These are phyloP conservation scores for Cutaneotrichosporon cyanovorans DNA, from an alignment of 1,284 basidiomycete genomes.

Conservation along the genomic window DNA sequence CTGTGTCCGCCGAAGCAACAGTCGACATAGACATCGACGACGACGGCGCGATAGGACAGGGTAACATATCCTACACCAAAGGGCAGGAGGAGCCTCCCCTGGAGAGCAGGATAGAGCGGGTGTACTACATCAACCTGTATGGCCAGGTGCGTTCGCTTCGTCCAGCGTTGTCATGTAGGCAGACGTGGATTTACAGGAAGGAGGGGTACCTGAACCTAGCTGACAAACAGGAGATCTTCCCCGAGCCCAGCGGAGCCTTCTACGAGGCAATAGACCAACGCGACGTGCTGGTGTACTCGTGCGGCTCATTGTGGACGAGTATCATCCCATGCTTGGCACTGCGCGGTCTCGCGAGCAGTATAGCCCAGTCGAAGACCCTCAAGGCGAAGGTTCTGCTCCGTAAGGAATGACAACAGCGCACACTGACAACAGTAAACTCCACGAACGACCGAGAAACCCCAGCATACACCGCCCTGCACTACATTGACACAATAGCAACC, in stretches of 20 bases:
- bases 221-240: constrained; percentile 62
- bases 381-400: constrained; percentile 75
- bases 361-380: constrained; percentile 65
- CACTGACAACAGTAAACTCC: constrained; percentile 61
- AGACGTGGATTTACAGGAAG: too few species aligned
- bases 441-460: constrained; percentile 85
- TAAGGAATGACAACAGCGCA: constrained; percentile 45
- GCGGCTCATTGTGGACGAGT: constrained; percentile 88
- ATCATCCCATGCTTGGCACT: constrained; percentile 87
- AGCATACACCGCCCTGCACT: constrained; percentile 75
- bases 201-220: not conserved
- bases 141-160: constrained; percentile 57
- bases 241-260: constrained; percentile 75
- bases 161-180: too few species aligned
- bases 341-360: constrained; percentile 68
- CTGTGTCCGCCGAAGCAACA: constrained; percentile 9
- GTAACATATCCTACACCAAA: constrained; percentile 43
- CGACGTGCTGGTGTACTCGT: constrained; percentile 77
- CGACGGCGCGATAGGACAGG: constrained; percentile 47
- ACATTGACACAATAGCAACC: constrained; percentile 66
- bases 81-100: constrained; percentile 54
- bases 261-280: constrained; percentile 58
- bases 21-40: constrained; percentile 44
- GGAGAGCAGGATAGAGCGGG: constrained; percentile 56
- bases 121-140: constrained; percentile 91